Evolutionary conservation across 2,329 filamentous ascomycete species (phyloP), one percentile per base, ranked within the genome.

Genomic region (Colletotrichum sp.): DNA sequence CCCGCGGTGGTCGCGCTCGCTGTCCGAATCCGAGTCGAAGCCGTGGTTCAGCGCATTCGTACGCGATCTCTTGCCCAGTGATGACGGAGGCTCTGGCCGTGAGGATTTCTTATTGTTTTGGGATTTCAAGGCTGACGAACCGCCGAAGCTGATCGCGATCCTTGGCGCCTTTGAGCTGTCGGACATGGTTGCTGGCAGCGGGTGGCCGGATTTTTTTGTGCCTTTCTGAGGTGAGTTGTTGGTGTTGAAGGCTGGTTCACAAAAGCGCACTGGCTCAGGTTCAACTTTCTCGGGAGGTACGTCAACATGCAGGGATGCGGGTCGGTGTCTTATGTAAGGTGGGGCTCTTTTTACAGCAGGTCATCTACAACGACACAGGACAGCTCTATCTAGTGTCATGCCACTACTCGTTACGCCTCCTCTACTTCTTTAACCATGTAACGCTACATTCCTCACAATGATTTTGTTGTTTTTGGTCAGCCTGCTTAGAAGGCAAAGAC

Each of bases 401-500:
- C 39, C 18, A 52, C 68, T n/a, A 55, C 28, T 28, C 68, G 7
- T 69, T 26, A 28, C 32, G 60, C 44, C 66, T 75, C 9, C 32
- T 68, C 28, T 57, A 62, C 28, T 28, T 52, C 22, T 24, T 24
- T 48, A 22, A 22, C 48, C 52, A 32, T 30, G 44, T 28, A 34
- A 60, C 30, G n/a, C 26, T 32, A n/a, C 15, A 24, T 13, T 34
- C 32, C 26, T 39, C 26, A 15, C 26, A 28, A 15, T 10, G 13
- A 26, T 32, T 32, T 22, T 6, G 12, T 10, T 16, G 44, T 24
- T 52, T 22, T 24, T 8, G 16, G 18, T 13, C 24, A 18, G 9
- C 18, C 59, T 13, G 13, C 71, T 83, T 86, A 88, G 88, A 99
- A 99, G 83, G 95, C 96, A 89, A 99, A 99, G 80, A 99, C 95